phyloP scores from a whole-genome alignment of 2,329 filamentous ascomycete genomes.

The Sarocladium oryzae region DNA sequence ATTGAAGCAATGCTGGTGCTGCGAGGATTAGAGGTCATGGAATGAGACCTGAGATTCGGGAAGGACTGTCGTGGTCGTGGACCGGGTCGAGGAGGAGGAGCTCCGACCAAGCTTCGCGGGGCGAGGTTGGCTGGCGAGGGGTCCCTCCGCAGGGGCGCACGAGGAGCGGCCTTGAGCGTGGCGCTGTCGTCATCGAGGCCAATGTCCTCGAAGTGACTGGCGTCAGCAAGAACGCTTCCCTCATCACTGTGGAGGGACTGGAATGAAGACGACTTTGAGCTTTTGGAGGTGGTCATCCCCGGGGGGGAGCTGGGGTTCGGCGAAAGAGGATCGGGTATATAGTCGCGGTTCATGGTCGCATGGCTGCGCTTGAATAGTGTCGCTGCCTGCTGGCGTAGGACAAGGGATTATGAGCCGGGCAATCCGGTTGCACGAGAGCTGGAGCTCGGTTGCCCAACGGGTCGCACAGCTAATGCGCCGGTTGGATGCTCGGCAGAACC shows the following conservation, averaged over 20 bases:
- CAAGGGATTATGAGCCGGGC: background rate
- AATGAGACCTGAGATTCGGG: conserved; percentile 40
- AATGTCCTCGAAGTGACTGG: conserved; percentile 88
- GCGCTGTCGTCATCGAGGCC: conserved; percentile 52
- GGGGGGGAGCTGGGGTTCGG: conserved; percentile 30
- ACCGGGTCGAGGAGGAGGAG: background rate
- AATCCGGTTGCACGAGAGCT: background rate
- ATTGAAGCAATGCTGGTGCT: conserved; percentile 39
- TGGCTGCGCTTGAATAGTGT: background rate
- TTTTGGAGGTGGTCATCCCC: conserved; percentile 76
- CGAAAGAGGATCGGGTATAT: background rate
- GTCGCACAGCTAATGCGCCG: background rate
- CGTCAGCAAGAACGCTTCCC: conserved; percentile 62
- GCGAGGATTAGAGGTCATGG: conserved; percentile 40
- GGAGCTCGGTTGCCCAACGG: no score
- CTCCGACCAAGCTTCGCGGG: conserved; percentile 15
- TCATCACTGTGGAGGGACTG: conserved; percentile 74
- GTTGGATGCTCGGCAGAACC: background rate
- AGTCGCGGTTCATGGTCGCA: conserved; percentile 7
- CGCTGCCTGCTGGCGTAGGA: background rate
- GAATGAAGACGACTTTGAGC: conserved; percentile 85
- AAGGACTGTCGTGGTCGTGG: conserved; percentile 33
- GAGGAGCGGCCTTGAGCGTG: conserved; percentile 44
- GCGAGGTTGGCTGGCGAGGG: conserved; percentile 23
- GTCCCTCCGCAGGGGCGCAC: conserved; percentile 32